phyloP scores from a whole-genome alignment of 768 basidiomycete genomes.

The Termitomyces sp. region DNA sequence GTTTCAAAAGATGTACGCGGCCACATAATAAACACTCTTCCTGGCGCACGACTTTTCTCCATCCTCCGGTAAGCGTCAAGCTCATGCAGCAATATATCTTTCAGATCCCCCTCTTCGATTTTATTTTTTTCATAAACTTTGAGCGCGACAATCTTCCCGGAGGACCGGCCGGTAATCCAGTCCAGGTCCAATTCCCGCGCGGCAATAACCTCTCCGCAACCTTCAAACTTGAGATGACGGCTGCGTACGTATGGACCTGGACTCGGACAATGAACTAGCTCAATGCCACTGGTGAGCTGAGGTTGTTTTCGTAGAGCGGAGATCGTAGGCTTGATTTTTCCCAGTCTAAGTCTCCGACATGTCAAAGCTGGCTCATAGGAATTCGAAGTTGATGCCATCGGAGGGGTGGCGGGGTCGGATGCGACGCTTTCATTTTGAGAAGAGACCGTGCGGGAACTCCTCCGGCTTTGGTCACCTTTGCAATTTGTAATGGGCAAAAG shows the following conservation, averaged over 20 bases:
- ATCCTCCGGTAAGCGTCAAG: neutral
- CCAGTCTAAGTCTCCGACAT: neutral
- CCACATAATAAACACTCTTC: neutral
- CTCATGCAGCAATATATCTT: neutral
- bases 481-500: neutral
- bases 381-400: neutral
- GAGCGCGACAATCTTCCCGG: neutral
- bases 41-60: neutral
- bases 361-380: neutral
- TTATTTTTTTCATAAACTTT: neutral
- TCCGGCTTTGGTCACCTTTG: neutral
- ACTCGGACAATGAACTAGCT: neutral
- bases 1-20: neutral
- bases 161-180: neutral
- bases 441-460: neutral
- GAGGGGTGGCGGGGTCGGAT: neutral
- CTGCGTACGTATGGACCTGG: neutral
- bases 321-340: neutral
- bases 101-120: neutral
- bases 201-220: neutral
- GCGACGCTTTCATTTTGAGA: neutral
- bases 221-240: neutral
- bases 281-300: neutral
- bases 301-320: neutral
- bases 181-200: neutral